A percentile compares a stretch with the other conserved stretches of the same genome.
Conservation (phyloP, 2,329 filamentous ascomycete species). For the Fusarium sororula region DNA sequence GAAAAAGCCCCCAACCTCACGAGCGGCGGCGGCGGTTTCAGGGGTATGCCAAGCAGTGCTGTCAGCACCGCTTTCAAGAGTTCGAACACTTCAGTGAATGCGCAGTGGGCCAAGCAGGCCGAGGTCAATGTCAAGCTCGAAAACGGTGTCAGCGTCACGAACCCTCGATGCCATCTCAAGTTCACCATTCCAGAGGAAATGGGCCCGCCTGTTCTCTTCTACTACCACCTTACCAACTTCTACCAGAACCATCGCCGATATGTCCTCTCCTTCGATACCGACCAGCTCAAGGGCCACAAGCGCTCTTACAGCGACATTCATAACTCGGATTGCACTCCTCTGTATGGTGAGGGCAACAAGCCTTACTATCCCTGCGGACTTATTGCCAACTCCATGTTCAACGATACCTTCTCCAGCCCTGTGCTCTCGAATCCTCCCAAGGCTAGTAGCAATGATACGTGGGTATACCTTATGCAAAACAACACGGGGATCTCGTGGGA, state of each 20-base stretch:
- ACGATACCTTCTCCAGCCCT: conserved; percentile 83
- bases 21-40: conserved; percentile 47
- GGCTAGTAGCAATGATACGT: conserved; percentile 43
- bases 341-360: conserved; percentile 68
- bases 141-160: conserved; percentile 47
- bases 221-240: conserved; percentile 96
- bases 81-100: conserved; percentile 51
- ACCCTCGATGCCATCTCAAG: conserved; percentile 73
- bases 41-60: conserved; percentile 63
- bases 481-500: conserved; percentile 83
- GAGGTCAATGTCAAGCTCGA: conserved; percentile 48
- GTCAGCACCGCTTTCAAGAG: conserved; percentile 78
- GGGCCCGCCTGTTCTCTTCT: conserved; percentile 84
- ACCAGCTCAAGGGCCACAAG: conserved; percentile 79
- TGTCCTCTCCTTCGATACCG: conserved; percentile 84
- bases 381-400: conserved; percentile 97
- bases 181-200: conserved; percentile 85
- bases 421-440: conserved; percentile 61
- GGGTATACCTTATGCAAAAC: conserved; percentile 79
- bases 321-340: conserved; percentile 77
- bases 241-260: conserved; percentile 99
- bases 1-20: conserved; percentile 59
- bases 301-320: conserved; percentile 69
- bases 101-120: conserved; percentile 55
- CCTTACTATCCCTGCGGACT: conserved; percentile 95